Evolutionary conservation across 2,329 filamentous ascomycete genomes (phyloP).

Genomic region (Cladosporium austrohemisphaericum): DNA sequence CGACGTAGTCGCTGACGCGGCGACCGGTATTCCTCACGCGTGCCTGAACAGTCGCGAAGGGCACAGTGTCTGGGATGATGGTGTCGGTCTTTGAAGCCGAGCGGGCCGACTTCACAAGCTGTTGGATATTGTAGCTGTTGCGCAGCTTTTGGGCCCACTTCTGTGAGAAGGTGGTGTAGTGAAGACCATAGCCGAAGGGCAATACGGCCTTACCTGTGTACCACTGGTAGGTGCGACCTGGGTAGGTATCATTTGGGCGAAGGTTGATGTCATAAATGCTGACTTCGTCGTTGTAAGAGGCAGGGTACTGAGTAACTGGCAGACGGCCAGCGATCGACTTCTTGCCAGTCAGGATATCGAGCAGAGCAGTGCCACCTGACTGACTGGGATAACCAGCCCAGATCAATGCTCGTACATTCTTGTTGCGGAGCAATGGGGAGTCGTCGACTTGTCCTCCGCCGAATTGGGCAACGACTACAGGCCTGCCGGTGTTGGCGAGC

Average conservation of each 20-base stretch:
- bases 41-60: slow-evolving; percentile 32
- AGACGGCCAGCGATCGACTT: slow-evolving; percentile 40
- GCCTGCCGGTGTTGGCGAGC: slow-evolving; percentile 37
- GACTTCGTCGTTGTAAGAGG: slow-evolving; percentile 35
- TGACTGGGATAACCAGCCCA: slow-evolving; percentile 47
- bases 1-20: slow-evolving; percentile 39
- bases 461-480: slow-evolving; percentile 35
- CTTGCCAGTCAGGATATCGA: slow-evolving; percentile 42
- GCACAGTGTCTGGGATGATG: background rate
- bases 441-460: slow-evolving; percentile 45
- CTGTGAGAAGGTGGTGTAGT: slow-evolving; percentile 41
- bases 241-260: slow-evolving; percentile 33
- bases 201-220: slow-evolving; percentile 38
- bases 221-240: slow-evolving; percentile 46
- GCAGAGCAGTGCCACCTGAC: slow-evolving; percentile 39
- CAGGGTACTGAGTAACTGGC: slow-evolving; percentile 35
- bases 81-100: background rate
- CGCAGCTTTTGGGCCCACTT: slow-evolving; percentile 17
- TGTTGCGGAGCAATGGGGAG: slow-evolving; percentile 36
- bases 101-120: slow-evolving; percentile 25
- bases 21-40: slow-evolving; percentile 37
- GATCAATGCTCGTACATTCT: slow-evolving; percentile 39
- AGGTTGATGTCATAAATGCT: slow-evolving; percentile 28
- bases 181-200: slow-evolving; percentile 42
- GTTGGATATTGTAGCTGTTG: slow-evolving; percentile 34